Conservation (phyloP, 1,139 yeast genomes). For the Hansenula sp. region DNA sequence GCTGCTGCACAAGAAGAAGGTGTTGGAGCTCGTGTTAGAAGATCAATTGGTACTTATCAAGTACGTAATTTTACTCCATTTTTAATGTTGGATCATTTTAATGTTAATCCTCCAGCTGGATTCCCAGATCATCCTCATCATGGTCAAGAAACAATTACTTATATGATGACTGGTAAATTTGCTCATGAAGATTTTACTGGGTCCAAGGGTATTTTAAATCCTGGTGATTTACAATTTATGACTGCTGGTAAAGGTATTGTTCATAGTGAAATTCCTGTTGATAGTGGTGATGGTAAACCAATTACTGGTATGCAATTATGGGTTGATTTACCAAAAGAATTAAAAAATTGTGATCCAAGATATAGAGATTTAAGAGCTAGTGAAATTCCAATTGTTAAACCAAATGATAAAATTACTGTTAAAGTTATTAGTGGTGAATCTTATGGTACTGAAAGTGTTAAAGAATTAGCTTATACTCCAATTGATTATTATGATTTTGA, state of each 20-base stretch:
- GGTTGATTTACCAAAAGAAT: slow-evolving; percentile 79
- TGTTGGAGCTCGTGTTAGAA: slow-evolving; percentile 78
- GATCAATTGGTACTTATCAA: slow-evolving; percentile 69
- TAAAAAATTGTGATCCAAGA: slow-evolving; percentile 69
- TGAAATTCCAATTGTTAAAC: slow-evolving; percentile 68
- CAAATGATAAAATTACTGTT: slow-evolving; percentile 63
- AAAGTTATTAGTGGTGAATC: slow-evolving; percentile 76
- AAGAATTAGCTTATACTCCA: slow-evolving; percentile 83
- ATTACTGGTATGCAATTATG: slow-evolving; percentile 81
- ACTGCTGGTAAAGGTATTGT: slow-evolving; percentile 91
- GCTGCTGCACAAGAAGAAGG: slow-evolving; percentile 84
- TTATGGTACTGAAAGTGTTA: slow-evolving; percentile 68
- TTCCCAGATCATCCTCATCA: slow-evolving; percentile 94
- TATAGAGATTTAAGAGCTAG: slow-evolving; percentile 71
- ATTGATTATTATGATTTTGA: slow-evolving; percentile 68
- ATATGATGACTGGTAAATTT: slow-evolving; percentile 66
- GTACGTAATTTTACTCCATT: slow-evolving; percentile 80
- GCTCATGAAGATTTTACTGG: slow-evolving; percentile 95
- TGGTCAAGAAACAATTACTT: slow-evolving; percentile 86
- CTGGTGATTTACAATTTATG: slow-evolving; percentile 93
- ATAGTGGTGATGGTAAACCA: slow-evolving; percentile 48
- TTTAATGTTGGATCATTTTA: slow-evolving; percentile 79
- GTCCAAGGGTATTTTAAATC: slow-evolving; percentile 65
- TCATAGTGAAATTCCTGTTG: slow-evolving; percentile 84
- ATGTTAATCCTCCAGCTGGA: slow-evolving; percentile 59